Percentiles rank a stretch among this genome's conserved stretches.
Evolutionary conservation across 495 filamentous ascomycete genomes (phyloP).

Genomic region (Durotheca rogersii): DNA sequence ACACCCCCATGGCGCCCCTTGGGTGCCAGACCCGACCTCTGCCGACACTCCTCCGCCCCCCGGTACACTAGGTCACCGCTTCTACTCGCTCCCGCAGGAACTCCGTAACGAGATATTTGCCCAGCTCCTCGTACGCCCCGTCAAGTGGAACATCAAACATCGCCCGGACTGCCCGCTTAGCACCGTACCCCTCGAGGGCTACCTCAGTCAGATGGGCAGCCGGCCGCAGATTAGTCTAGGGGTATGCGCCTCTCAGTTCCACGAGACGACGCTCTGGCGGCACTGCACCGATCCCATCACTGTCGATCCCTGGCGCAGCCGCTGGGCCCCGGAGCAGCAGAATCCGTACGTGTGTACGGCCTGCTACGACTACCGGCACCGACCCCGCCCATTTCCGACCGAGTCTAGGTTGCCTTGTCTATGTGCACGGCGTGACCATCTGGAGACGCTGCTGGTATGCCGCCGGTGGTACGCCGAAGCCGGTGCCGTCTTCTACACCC

Average conservation of each 20-base stretch:
- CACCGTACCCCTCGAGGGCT: neutral
- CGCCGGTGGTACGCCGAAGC: constrained; percentile 30
- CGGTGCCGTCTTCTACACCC: constrained; percentile 32
- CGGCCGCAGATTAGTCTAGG: neutral
- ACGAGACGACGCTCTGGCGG: neutral
- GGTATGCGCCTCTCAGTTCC: neutral
- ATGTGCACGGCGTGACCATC: constrained; percentile 20
- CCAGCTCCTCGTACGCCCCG: constrained; percentile 31
- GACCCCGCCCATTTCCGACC: neutral
- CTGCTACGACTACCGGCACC: constrained; percentile 24
- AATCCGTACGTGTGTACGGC: constrained; percentile 32
- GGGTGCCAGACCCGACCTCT: no score
- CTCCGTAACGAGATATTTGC: constrained; percentile 31
- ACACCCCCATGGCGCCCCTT: no score
- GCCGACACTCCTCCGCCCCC: no score
- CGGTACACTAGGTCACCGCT: constrained; percentile 1
- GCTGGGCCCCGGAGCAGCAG: constrained; percentile 17
- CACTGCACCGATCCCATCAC: neutral
- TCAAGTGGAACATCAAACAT: constrained; percentile 30
- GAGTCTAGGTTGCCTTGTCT: constrained; percentile 25
- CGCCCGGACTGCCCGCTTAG: constrained; percentile 1
- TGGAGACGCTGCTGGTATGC: constrained; percentile 30
- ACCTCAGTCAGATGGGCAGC: neutral
- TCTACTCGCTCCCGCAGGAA: constrained; percentile 32
- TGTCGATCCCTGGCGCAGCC: constrained; percentile 24